phyloP scores from a whole-genome alignment of 2,329 filamentous ascomycete species.

The Alternaria sp. region DNA sequence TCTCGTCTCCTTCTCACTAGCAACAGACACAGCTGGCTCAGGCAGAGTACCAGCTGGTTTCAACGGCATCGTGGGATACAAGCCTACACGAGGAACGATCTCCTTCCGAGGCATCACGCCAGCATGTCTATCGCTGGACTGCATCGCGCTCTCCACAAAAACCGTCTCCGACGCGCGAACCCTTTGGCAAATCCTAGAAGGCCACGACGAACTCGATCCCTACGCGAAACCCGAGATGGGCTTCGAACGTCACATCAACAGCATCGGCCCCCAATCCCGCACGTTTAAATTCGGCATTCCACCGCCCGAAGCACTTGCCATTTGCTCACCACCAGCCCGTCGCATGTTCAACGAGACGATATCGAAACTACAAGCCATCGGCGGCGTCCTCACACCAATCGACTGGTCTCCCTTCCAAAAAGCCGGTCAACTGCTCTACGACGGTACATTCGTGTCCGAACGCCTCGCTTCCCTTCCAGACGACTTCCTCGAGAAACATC shows the following conservation, averaged over 20 bases:
- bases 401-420: constrained; percentile 55
- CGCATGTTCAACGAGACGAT: constrained; percentile 42
- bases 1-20: constrained; percentile 63
- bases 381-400: constrained; percentile 38
- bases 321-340: constrained; percentile 52
- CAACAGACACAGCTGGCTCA: constrained; percentile 63
- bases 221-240: constrained; percentile 56
- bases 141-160: constrained; percentile 61
- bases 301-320: constrained; percentile 51
- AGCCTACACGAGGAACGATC: constrained; percentile 61
- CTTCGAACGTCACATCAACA: constrained; percentile 45
- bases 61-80: constrained; percentile 61
- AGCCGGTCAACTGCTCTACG: constrained; percentile 62
- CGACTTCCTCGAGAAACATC: constrained; percentile 37
- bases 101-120: constrained; percentile 59
- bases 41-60: constrained; percentile 61
- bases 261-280: constrained; percentile 43
- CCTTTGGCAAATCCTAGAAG: constrained; percentile 57
- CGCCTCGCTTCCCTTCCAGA: constrained; percentile 53
- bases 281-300: constrained; percentile 60
- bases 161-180: constrained; percentile 58
- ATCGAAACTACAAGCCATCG: constrained; percentile 33
- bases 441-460: constrained; percentile 65
- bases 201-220: constrained; percentile 57
- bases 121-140: constrained; percentile 65